Evolutionary conservation across 2,329 filamentous ascomycete genomes (phyloP).

Genomic region (Colletotrichum echinochloae): DNA sequence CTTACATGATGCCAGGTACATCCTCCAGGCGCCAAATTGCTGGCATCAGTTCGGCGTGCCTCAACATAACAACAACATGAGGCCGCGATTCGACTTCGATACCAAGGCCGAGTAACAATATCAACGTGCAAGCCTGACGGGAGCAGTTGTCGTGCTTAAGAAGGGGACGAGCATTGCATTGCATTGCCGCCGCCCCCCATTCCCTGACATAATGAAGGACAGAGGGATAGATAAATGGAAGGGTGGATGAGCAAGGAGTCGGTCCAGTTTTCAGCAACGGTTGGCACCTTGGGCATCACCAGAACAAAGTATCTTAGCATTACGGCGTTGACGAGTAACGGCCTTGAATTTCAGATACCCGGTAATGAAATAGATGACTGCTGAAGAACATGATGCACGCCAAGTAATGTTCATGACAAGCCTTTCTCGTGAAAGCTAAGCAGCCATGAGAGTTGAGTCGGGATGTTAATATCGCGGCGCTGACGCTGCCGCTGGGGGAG

Average conservation of each 20-base stretch:
- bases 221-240: neutral
- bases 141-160: neutral
- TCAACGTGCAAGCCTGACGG: neutral
- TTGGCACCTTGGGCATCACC: conserved; percentile 1
- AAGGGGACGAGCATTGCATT: neutral
- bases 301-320: conserved; percentile 13
- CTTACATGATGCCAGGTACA: conserved; percentile 64
- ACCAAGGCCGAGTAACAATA: conserved; percentile 17
- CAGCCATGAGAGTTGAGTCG: neutral
- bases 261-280: conserved; percentile 9
- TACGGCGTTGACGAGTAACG: conserved; percentile 34
- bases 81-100: conserved; percentile 41
- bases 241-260: conserved; percentile 1
- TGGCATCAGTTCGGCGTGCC: conserved; percentile 75
- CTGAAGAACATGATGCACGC: neutral
- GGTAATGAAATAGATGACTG: conserved; percentile 12
- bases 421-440: neutral
- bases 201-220: conserved; percentile 3
- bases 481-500: neutral
- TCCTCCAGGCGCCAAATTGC: conserved; percentile 79
- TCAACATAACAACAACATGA: conserved; percentile 33
- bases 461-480: neutral
- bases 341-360: conserved; percentile 36
- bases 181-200: conserved; percentile 25
- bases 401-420: neutral